phyloP scores from a whole-genome alignment of 495 filamentous ascomycete species.

The Penicillium paxilli region DNA sequence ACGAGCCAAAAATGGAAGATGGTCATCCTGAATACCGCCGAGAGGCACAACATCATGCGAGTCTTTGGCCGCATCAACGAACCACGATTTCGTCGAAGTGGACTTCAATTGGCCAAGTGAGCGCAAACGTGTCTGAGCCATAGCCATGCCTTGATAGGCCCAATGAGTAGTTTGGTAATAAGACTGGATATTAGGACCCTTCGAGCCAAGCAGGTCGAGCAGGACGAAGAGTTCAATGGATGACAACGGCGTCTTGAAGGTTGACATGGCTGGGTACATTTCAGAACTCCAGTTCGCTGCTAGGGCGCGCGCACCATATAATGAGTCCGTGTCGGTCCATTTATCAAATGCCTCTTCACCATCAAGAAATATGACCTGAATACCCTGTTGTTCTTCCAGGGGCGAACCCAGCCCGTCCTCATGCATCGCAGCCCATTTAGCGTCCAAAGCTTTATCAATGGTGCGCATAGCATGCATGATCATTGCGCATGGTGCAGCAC shows the following conservation, averaged over 20 bases:
- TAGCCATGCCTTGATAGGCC: slow-evolving; percentile 76
- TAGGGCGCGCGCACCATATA: slow-evolving; percentile 83
- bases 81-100: slow-evolving; percentile 37
- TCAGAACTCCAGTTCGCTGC: slow-evolving; percentile 72
- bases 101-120: slow-evolving; percentile 53
- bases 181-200: slow-evolving; percentile 68
- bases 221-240: slow-evolving; percentile 88
- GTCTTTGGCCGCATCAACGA: slow-evolving; percentile 56
- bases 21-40: slow-evolving; percentile 75
- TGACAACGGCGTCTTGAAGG: slow-evolving; percentile 68
- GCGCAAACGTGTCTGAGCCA: slow-evolving; percentile 69
- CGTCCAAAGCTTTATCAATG: slow-evolving; percentile 74
- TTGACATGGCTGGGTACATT: slow-evolving; percentile 66
- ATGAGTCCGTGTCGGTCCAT: slow-evolving; percentile 78
- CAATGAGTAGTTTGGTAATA: slow-evolving; percentile 90
- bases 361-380: slow-evolving; percentile 89
- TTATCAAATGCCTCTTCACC: slow-evolving; percentile 87
- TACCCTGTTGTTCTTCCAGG: slow-evolving; percentile 71
- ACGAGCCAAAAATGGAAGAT: slow-evolving; percentile 80
- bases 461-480: slow-evolving; percentile 81
- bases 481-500: slow-evolving; percentile 90
- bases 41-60: slow-evolving; percentile 43
- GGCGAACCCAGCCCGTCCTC: slow-evolving; percentile 49
- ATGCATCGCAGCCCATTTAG: slow-evolving; percentile 76
- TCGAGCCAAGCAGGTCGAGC: slow-evolving; percentile 82